Evolutionary conservation across 495 filamentous ascomycete species (phyloP).

Genomic region (Coniosporium apollinis): DNA sequence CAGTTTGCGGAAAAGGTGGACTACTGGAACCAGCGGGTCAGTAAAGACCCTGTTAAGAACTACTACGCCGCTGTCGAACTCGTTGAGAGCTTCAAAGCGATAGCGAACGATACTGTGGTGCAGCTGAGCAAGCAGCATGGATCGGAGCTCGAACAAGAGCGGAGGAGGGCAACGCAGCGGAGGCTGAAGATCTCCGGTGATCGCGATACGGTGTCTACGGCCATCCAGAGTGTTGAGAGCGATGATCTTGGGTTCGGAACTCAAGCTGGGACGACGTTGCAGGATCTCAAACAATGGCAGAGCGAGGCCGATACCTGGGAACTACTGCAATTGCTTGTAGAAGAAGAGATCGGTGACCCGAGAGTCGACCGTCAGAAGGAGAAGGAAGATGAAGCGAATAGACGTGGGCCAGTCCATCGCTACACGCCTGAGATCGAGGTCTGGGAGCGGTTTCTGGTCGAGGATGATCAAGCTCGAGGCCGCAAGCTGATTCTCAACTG

Average conservation of each 20-base stretch:
- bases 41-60: neutral
- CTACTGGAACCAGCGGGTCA: constrained; percentile 5
- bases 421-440: constrained; percentile 46
- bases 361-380: constrained; percentile 18
- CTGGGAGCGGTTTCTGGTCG: constrained; percentile 46
- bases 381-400: constrained; percentile 21
- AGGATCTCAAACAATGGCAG: constrained; percentile 48
- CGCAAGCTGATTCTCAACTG: constrained; percentile 64
- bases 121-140: constrained; percentile 21
- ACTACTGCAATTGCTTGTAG: constrained; percentile 48
- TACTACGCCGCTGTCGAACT: constrained; percentile 6
- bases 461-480: constrained; percentile 54
- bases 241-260: neutral
- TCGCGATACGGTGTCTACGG: neutral
- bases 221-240: constrained; percentile 3
- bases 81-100: constrained; percentile 5
- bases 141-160: constrained; percentile 17
- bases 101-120: constrained; percentile 18
- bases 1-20: constrained; percentile 13
- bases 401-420: constrained; percentile 22
- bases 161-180: constrained; percentile 12
- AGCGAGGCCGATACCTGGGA: constrained; percentile 79
- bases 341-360: constrained; percentile 15
- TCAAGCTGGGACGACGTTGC: constrained; percentile 6
- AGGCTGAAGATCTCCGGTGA: constrained; percentile 4